These are phyloP conservation scores for Fusarium subglutinans DNA, from an alignment of 2,329 filamentous ascomycete genomes.

Conservation along the genomic window DNA sequence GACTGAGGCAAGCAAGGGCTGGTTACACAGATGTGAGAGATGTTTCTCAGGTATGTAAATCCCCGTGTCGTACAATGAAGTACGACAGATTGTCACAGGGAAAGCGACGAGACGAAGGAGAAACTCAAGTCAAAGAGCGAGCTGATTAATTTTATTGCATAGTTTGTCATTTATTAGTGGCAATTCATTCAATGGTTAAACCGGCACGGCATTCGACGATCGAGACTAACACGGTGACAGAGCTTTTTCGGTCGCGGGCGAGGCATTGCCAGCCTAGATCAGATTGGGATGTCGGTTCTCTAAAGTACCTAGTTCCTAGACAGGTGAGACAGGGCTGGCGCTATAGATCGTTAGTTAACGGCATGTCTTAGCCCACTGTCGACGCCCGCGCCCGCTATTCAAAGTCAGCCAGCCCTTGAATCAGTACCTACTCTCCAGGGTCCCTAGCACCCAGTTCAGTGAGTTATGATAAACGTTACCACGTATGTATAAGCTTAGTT, in stretches of 20 bases:
- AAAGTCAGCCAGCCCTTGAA: not conserved
- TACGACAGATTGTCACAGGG: not conserved
- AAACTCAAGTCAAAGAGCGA: conserved; percentile 10
- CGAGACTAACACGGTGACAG: not conserved
- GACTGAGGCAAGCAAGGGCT: not conserved
- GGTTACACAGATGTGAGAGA: conserved; percentile 4
- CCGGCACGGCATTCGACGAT: not conserved
- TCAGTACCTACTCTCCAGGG: not conserved
- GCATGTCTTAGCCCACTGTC: not conserved
- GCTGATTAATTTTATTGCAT: conserved; percentile 23
- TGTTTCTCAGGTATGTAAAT: conserved; percentile 3
- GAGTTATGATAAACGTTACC: not conserved
- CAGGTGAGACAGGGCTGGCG: conserved; percentile 10
- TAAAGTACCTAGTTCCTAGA: too few species aligned
- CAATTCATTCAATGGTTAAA: conserved; percentile 18
- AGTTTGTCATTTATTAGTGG: conserved; percentile 9
- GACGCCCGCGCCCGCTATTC: not conserved
- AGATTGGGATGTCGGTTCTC: not conserved
- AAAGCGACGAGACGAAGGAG: not conserved
- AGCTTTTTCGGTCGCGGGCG: not conserved
- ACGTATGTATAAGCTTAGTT: not conserved
- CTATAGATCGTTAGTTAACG: not conserved
- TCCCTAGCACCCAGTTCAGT: not conserved
- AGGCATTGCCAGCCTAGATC: conserved; percentile 14
- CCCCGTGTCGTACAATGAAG: not conserved